phyloP scores from a whole-genome alignment of 129 eudicot genomes.

The Gnaphalium uliginosum region DNA sequence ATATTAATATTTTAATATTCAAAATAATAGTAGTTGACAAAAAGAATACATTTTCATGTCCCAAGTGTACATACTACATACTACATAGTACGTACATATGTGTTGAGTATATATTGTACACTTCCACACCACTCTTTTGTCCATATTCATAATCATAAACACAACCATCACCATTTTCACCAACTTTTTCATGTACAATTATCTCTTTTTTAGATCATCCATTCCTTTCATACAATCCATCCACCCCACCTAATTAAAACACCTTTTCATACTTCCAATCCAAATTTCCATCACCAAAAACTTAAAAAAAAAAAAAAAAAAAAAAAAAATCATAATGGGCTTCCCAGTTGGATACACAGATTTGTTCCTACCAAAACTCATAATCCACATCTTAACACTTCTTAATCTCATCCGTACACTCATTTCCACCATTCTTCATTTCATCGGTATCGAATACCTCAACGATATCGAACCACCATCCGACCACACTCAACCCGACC shows the following conservation, averaged over 20 bases:
- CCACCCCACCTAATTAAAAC: too few relatives aligned
- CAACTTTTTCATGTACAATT: neutral
- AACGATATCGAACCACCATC: constrained; percentile 23
- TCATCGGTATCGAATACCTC: constrained; percentile 43
- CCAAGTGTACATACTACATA: too few relatives aligned
- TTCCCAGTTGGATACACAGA: constrained; percentile 70
- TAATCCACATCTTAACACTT: constrained; percentile 44
- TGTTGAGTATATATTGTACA: neutral
- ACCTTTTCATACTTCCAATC: too few relatives aligned
- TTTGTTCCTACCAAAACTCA: constrained; percentile 52
- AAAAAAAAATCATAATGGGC: constrained; percentile 39
- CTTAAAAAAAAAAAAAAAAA: too few relatives aligned
- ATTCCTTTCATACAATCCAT: too few relatives aligned
- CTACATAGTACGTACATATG: too few relatives aligned
- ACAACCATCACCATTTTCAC: neutral
- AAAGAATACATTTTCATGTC: too few relatives aligned
- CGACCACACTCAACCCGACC: constrained; percentile 28
- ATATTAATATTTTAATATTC: too few relatives aligned
- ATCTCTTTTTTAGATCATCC: neutral
- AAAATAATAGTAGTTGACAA: too few relatives aligned
- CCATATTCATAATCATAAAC: neutral
- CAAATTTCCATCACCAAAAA: neutral
- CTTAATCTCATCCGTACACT: constrained; percentile 42
- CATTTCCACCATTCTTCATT: constrained; percentile 20
- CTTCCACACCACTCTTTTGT: neutral